A percentile compares a stretch with the other conserved stretches of the same genome.
Conservation (phyloP, 2,329 filamentous ascomycete species). For the Cladobotryum mycophilum region DNA sequence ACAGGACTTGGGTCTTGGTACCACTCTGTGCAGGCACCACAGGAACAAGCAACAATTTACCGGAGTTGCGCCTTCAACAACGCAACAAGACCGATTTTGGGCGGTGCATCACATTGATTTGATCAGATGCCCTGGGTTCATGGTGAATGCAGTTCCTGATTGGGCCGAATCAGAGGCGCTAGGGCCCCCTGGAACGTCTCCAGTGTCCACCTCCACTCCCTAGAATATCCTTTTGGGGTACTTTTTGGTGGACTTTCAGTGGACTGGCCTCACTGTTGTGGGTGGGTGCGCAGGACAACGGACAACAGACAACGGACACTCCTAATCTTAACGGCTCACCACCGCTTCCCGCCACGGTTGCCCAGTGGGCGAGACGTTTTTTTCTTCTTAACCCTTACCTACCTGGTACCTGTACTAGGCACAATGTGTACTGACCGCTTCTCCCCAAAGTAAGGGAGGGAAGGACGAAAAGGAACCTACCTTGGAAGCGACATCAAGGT, state of each 20-base stretch:
- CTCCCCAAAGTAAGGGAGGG: background rate
- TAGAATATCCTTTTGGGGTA: too few relatives aligned
- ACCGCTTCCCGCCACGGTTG: background rate
- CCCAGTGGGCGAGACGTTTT: background rate
- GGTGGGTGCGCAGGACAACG: background rate
- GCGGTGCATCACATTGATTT: constrained; percentile 1
- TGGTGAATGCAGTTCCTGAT: constrained; percentile 7
- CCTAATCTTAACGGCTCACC: background rate
- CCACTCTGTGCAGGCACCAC: background rate
- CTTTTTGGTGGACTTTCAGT: too few relatives aligned
- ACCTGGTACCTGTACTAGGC: background rate
- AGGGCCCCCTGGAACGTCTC: constrained; percentile 2
- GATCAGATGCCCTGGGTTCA: background rate
- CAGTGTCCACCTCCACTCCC: too few relatives aligned
- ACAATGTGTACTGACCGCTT: constrained; percentile 9
- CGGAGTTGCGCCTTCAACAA: background rate
- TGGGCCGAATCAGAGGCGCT: constrained; percentile 3
- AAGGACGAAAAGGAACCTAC: too few relatives aligned
- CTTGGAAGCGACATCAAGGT: too few relatives aligned
- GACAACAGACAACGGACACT: background rate
- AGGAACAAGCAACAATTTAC: background rate
- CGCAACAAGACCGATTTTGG: background rate
- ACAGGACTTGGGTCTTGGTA: background rate
- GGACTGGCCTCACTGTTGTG: too few relatives aligned
- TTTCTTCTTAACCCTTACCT: too few relatives aligned